Percentiles rank a stretch among this genome's conserved stretches.
Conservation (phyloP, 2,329 filamentous ascomycete genomes). For the Fusarium sp. region DNA sequence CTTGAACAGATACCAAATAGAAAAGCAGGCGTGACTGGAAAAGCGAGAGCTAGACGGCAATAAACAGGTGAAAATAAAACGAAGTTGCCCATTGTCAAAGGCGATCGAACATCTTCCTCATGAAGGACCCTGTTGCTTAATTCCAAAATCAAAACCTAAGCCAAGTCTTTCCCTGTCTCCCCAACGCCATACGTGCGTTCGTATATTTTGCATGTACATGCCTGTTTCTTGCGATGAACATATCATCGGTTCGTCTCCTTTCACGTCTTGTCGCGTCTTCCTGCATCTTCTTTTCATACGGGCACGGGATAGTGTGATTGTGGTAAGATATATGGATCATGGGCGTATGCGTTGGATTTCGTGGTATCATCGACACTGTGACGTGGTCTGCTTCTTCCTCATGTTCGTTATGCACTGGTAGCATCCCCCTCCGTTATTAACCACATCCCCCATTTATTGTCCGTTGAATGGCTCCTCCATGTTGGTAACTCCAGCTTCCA, state of each 20-base stretch:
- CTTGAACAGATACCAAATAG: constrained; percentile 15
- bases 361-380: constrained; percentile 51
- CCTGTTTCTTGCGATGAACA: constrained; percentile 16
- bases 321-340: constrained; percentile 31
- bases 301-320: constrained; percentile 25
- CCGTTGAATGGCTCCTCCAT: constrained; percentile 54
- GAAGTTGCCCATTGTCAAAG: constrained; percentile 23
- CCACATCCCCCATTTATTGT: constrained; percentile 49
- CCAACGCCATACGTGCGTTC: constrained; percentile 46
- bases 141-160: constrained; percentile 6
- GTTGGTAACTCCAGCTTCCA: constrained; percentile 65
- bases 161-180: constrained; percentile 37
- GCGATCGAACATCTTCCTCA: not conserved
- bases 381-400: constrained; percentile 37
- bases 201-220: constrained; percentile 32
- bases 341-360: constrained; percentile 44
- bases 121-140: constrained; percentile 13
- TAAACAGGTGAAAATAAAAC: constrained; percentile 3
- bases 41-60: constrained; percentile 10
- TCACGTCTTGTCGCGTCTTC: constrained; percentile 22
- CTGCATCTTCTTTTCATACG: constrained; percentile 28
- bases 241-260: constrained; percentile 9
- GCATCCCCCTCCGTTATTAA: constrained; percentile 44
- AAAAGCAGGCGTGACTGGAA: constrained; percentile 34
- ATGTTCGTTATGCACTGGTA: constrained; percentile 31